Percentiles rank a stretch among this genome's conserved stretches.
These are phyloP conservation scores for Cutaneotrichosporon daszewskae DNA, from an alignment of 1,284 basidiomycete species.

Conservation along the genomic window DNA sequence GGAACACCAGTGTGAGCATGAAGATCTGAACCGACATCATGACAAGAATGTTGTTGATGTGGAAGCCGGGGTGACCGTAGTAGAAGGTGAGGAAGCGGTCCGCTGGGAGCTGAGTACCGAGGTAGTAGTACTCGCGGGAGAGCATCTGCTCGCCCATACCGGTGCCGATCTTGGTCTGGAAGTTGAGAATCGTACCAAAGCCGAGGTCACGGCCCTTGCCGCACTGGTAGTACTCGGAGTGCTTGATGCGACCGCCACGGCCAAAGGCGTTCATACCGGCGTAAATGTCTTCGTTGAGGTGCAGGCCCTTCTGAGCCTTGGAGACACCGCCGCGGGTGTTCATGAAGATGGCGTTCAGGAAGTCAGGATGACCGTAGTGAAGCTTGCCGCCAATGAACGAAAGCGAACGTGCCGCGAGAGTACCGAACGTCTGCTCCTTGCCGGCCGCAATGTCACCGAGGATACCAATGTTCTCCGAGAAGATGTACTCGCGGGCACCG, in stretches of 20 bases:
- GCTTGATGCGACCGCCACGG: slow-evolving; percentile 95
- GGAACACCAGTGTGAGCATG: slow-evolving; percentile 78
- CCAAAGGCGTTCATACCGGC: slow-evolving; percentile 99
- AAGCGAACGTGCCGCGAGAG: slow-evolving; percentile 86
- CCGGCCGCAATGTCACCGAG: slow-evolving; percentile 96
- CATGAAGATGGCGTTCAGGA: slow-evolving; percentile 98
- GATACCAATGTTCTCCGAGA: slow-evolving; percentile 99
- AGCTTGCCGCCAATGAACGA: slow-evolving; percentile 98
- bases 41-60: slow-evolving; percentile 99
- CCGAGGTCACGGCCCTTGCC: slow-evolving; percentile 98
- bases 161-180: slow-evolving; percentile 99
- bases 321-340: slow-evolving; percentile 96
- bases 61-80: slow-evolving; percentile 99
- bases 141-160: slow-evolving; percentile 99
- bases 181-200: slow-evolving; percentile 97
- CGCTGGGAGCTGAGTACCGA: slow-evolving; percentile 96
- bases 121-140: slow-evolving; percentile 97
- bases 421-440: slow-evolving; percentile 99
- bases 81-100: slow-evolving; percentile 99
- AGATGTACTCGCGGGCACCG: slow-evolving; percentile 98
- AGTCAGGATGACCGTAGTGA: slow-evolving; percentile 97
- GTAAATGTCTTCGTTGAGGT: slow-evolving; percentile 99
- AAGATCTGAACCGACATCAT: slow-evolving; percentile 91
- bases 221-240: slow-evolving; percentile 96
- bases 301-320: slow-evolving; percentile 97